A percentile compares a stretch with the other conserved stretches of the same genome.
Evolutionary conservation across 1,284 basidiomycete genomes (phyloP).

Genomic region (Tilletia setariae): DNA sequence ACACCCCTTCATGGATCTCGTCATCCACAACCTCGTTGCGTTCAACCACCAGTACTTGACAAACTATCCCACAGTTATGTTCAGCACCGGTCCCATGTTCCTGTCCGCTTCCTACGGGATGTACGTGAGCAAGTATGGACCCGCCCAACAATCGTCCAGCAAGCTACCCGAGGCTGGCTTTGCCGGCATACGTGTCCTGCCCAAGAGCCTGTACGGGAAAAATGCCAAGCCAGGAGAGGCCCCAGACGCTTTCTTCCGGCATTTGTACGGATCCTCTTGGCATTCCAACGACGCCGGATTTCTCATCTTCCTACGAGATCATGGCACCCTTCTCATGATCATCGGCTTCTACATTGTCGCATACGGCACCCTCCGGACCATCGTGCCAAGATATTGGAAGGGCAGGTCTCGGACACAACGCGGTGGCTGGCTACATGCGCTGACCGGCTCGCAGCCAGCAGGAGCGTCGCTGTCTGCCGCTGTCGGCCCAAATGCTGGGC

Average conservation of each 20-base stretch:
- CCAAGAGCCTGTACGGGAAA: slow-evolving; percentile 92
- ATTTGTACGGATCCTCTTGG: slow-evolving; percentile 97
- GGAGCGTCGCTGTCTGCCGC: too few relatives aligned
- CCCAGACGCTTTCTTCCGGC: slow-evolving; percentile 78
- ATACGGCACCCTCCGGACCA: slow-evolving; percentile 8
- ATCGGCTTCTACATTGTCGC: slow-evolving; percentile 17
- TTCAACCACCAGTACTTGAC: slow-evolving; percentile 90
- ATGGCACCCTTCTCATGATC: slow-evolving; percentile 43
- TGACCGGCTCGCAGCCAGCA: too few relatives aligned
- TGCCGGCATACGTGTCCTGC: slow-evolving; percentile 70
- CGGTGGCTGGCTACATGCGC: background rate
- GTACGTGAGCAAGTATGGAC: slow-evolving; percentile 68
- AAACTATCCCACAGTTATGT: slow-evolving; percentile 99
- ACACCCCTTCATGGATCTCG: slow-evolving; percentile 86
- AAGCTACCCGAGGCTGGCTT: slow-evolving; percentile 66
- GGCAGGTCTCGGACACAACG: background rate
- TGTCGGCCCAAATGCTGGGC: too few relatives aligned
- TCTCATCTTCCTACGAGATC: slow-evolving; percentile 49
- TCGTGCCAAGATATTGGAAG: slow-evolving; percentile 12
- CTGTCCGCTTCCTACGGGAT: slow-evolving; percentile 49
- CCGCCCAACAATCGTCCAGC: slow-evolving; percentile 77
- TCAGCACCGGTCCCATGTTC: slow-evolving; percentile 75
- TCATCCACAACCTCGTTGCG: slow-evolving; percentile 81
- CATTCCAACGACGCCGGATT: slow-evolving; percentile 55
- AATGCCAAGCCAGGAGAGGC: slow-evolving; percentile 80